Evolutionary conservation across 2,329 filamentous ascomycete species (phyloP).

Genomic region (Raffaelea deltoideospora): DNA sequence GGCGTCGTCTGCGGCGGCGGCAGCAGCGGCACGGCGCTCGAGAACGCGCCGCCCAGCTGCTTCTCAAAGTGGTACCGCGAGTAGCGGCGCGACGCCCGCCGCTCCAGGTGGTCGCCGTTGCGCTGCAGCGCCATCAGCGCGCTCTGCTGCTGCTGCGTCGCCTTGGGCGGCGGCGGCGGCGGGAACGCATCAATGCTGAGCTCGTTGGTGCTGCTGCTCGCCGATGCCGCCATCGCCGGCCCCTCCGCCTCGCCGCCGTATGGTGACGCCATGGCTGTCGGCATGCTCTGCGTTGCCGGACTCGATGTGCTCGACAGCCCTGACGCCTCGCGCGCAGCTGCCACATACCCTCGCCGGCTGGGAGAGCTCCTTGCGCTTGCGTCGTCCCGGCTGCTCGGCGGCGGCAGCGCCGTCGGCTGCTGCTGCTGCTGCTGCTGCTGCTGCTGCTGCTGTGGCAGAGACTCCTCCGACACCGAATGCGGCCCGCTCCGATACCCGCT

Average conservation of each 20-base stretch:
- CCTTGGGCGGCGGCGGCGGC: slow-evolving; percentile 59
- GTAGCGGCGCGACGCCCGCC: slow-evolving; percentile 82
- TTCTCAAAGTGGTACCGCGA: slow-evolving; percentile 96
- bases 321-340: slow-evolving; percentile 36
- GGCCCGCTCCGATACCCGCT: slow-evolving; percentile 30
- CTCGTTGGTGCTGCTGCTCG: slow-evolving; percentile 27
- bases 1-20: slow-evolving; percentile 73
- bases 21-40: slow-evolving; percentile 73
- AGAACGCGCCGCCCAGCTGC: slow-evolving; percentile 58
- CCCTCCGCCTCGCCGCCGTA: not conserved
- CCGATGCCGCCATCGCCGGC: slow-evolving; percentile 18
- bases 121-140: slow-evolving; percentile 81
- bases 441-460: slow-evolving; percentile 9
- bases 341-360: slow-evolving; percentile 29
- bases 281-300: slow-evolving; percentile 59
- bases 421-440: slow-evolving; percentile 13
- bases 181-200: slow-evolving; percentile 51
- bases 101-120: slow-evolving; percentile 71
- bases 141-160: slow-evolving; percentile 71
- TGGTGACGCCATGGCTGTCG: slow-evolving; percentile 19
- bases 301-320: slow-evolving; percentile 59
- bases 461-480: slow-evolving; percentile 14
- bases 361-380: slow-evolving; percentile 25
- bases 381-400: slow-evolving; percentile 11
- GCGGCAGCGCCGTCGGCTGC: slow-evolving; percentile 6